phyloP scores from a whole-genome alignment of 192 early-diverging fungal genomes.

The Podila verticillata region DNA sequence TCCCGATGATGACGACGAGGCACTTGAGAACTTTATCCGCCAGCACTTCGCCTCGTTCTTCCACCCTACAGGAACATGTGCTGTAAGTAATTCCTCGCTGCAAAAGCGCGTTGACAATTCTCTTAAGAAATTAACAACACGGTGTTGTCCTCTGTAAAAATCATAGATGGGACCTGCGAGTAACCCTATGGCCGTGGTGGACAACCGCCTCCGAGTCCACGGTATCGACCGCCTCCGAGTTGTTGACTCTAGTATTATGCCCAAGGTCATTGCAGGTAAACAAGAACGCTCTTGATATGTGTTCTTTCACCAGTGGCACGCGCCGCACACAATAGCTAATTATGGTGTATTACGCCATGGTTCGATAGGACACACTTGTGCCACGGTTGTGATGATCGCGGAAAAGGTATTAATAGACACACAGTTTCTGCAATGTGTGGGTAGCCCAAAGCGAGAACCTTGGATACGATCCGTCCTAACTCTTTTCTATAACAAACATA shows the following conservation, averaged over 20 bases:
- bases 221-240: constrained; percentile 20
- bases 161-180: constrained; percentile 14
- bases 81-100: constrained; percentile 4
- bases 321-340: not conserved
- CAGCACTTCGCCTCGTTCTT: constrained; percentile 2
- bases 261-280: constrained; percentile 19
- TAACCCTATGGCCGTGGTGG: constrained; percentile 22
- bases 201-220: constrained; percentile 14
- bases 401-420: constrained; percentile 2
- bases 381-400: constrained; percentile 21
- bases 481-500: no score
- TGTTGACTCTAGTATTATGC: constrained; percentile 28
- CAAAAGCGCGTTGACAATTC: no score
- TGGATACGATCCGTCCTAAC: no score
- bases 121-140: not conserved
- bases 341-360: not conserved
- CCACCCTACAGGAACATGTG: constrained; percentile 16
- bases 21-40: constrained; percentile 12
- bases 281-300: not conserved
- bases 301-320: no score
- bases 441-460: no score
- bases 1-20: constrained; percentile 9
- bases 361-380: constrained; percentile 15
- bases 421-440: no score
- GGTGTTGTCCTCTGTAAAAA: not conserved